phyloP scores from a whole-genome alignment of 805 yeast species.

The Saccharomycodes ludwigii region DNA sequence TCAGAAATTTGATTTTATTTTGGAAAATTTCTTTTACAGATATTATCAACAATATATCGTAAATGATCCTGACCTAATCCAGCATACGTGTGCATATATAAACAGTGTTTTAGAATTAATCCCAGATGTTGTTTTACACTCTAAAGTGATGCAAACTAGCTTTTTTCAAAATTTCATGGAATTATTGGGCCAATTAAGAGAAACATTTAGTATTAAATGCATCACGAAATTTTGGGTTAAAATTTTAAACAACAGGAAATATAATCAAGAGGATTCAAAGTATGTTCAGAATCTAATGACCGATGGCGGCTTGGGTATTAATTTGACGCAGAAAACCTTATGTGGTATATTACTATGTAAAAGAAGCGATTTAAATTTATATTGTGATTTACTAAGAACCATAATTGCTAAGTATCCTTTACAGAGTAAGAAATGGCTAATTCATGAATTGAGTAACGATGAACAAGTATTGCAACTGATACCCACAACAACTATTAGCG shows the following conservation, averaged over 20 bases:
- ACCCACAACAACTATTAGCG: conserved; percentile 18
- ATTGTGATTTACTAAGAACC: conserved; percentile 38
- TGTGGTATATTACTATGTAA: conserved; percentile 35
- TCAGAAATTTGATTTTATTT: conserved; percentile 24
- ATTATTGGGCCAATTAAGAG: conserved; percentile 28
- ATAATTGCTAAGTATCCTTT: conserved; percentile 39
- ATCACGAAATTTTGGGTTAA: conserved; percentile 42
- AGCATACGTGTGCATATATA: conserved; percentile 38
- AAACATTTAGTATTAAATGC: conserved; percentile 38
- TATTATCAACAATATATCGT: conserved; percentile 25
- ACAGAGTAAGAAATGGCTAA: conserved; percentile 38
- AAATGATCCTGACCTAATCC: conserved; percentile 48
- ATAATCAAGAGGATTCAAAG: conserved; percentile 30
- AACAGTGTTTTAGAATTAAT: conserved; percentile 34
- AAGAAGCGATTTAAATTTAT: conserved; percentile 50
- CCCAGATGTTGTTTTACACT: conserved; percentile 35
- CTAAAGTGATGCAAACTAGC: conserved; percentile 15
- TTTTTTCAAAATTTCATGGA: conserved; percentile 20
- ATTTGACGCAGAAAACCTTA: conserved; percentile 25
- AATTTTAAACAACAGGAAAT: conserved; percentile 33
- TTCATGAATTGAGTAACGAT: conserved; percentile 19
- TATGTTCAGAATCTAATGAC: conserved; percentile 18
- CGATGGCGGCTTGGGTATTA: conserved; percentile 20
- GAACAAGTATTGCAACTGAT: conserved; percentile 14
- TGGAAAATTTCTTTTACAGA: conserved; percentile 27